Evolutionary conservation across 148 eudicot species (phyloP).

Genomic region (Chenopodium suecicum): DNA sequence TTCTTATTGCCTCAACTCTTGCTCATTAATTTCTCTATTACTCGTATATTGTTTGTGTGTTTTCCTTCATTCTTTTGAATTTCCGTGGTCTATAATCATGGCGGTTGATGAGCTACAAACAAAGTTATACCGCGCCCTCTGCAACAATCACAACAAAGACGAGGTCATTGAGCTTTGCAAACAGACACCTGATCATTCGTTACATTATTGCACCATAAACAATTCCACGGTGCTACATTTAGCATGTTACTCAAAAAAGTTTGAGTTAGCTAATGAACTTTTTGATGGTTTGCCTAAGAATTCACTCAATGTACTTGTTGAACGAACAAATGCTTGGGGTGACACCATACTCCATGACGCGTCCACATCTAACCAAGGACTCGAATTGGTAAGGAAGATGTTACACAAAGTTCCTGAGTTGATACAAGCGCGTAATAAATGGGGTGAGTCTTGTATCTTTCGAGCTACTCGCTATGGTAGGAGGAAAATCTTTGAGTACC

Average conservation of each 20-base stretch:
- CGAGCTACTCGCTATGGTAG: slow-evolving; percentile 19
- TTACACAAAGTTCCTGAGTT: slow-evolving; percentile 3
- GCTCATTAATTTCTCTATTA: no score
- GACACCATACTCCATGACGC: slow-evolving; percentile 14
- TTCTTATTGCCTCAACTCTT: no score
- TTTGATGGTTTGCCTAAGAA: slow-evolving; percentile 8
- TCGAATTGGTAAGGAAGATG: slow-evolving; percentile 2
- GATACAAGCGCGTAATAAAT: background rate
- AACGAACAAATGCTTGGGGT: slow-evolving; percentile 10
- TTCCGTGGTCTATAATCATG: background rate
- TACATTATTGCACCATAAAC: slow-evolving; percentile 15
- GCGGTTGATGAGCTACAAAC: background rate
- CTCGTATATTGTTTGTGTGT: no score
- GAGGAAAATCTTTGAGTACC: background rate
- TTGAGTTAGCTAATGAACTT: slow-evolving; percentile 12
- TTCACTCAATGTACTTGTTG: background rate
- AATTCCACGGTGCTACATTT: slow-evolving; percentile 7
- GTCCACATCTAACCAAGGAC: slow-evolving; percentile 7
- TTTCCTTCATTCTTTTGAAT: no score
- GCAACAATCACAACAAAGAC: background rate
- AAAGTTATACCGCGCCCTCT: slow-evolving; percentile 3
- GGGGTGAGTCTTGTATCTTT: slow-evolving; percentile 13
- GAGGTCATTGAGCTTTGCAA: slow-evolving; percentile 9
- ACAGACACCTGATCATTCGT: background rate
- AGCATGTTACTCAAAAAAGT: background rate